phyloP scores from a whole-genome alignment of 768 basidiomycete species.

The Pulveroboletus sp. region DNA sequence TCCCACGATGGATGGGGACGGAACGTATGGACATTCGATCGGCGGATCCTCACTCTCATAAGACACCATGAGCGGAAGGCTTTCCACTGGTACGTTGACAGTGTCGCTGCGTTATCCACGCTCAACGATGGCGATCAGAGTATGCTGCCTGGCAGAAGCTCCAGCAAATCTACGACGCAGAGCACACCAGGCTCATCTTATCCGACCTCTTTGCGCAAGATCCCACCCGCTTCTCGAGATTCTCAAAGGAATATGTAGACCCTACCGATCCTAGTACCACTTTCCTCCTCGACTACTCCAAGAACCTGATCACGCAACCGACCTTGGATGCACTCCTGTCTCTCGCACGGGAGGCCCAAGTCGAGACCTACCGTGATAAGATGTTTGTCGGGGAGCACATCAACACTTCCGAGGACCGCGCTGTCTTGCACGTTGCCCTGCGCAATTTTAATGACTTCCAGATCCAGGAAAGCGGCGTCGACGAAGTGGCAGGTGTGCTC shows the following conservation, averaged over 20 bases:
- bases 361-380: constrained; percentile 80
- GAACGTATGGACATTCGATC: constrained; percentile 13
- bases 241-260: constrained; percentile 72
- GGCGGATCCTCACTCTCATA: background rate
- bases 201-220: constrained; percentile 92
- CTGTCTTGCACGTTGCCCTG: constrained; percentile 92
- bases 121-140: constrained; percentile 42
- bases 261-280: constrained; percentile 62
- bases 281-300: constrained; percentile 93
- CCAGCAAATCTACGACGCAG: constrained; percentile 71
- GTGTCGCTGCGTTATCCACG: background rate
- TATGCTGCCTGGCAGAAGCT: constrained; percentile 91
- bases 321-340: constrained; percentile 73
- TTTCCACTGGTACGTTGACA: constrained; percentile 47
- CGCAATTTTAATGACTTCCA: constrained; percentile 74
- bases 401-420: constrained; percentile 97
- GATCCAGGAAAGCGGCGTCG: constrained; percentile 75
- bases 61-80: constrained; percentile 55
- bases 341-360: constrained; percentile 79
- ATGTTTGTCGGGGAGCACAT: constrained; percentile 97
- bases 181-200: constrained; percentile 71
- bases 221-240: constrained; percentile 80
- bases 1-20: constrained; percentile 21
- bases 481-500: constrained; percentile 79
- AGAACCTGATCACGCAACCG: constrained; percentile 88